Conservation (phyloP, 2,329 filamentous ascomycete genomes). For the Emergomyces africanus region DNA sequence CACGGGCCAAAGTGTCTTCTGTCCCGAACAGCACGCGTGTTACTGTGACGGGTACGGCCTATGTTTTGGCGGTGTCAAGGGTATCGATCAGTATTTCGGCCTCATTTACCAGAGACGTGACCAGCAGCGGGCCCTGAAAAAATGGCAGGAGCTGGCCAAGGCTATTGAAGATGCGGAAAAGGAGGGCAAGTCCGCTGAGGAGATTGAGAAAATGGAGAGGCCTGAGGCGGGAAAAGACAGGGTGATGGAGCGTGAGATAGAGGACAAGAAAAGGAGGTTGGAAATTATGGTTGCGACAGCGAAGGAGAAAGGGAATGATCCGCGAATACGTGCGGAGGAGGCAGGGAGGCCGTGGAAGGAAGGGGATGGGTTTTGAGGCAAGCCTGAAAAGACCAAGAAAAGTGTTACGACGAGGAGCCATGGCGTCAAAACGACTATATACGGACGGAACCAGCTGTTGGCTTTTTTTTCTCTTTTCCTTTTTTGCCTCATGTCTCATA, state of each 20-base stretch:
- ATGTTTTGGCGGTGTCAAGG: conserved; percentile 42
- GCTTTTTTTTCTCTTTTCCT: no score
- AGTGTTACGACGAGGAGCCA: not conserved
- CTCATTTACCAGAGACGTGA: conserved; percentile 31
- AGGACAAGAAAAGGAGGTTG: conserved; percentile 31
- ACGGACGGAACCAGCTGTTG: no score
- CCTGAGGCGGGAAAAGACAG: conserved; percentile 32
- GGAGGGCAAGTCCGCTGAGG: conserved; percentile 12
- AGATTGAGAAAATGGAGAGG: conserved; percentile 18
- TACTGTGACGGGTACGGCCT: conserved; percentile 53
- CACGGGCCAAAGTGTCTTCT: conserved; percentile 34
- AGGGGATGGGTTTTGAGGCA: conserved; percentile 41
- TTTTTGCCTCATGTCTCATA: no score
- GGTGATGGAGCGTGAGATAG: conserved; percentile 33
- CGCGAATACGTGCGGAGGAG: conserved; percentile 39
- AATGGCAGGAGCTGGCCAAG: conserved; percentile 30
- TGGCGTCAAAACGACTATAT: not conserved
- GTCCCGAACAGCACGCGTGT: conserved; percentile 42
- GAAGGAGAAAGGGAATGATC: conserved; percentile 38
- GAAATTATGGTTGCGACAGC: conserved; percentile 33
- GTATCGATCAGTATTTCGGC: conserved; percentile 34
- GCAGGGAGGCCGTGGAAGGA: conserved; percentile 42
- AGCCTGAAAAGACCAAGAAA: not conserved
- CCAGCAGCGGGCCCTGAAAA: conserved; percentile 23
- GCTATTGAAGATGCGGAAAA: conserved; percentile 17